Evolutionary conservation across 1,139 yeast genomes (phyloP), one percentile per base, ranked within the genome.

Genomic region (Taphrina confusa): DNA sequence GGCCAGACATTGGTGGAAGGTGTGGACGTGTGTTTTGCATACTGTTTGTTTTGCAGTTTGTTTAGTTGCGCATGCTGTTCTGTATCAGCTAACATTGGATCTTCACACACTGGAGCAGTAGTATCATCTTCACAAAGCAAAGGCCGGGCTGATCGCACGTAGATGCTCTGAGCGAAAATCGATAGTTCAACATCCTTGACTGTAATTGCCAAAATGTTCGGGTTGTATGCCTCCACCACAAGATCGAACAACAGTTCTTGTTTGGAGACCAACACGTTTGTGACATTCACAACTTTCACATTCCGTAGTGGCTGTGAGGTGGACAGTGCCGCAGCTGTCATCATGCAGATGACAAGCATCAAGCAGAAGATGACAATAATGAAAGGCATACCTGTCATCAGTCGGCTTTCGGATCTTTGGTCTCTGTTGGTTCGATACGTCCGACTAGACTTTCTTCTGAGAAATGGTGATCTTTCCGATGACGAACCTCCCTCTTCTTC

Each of bases 231-330:
- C 64, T 83, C 85, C 20, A 89, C 82, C 2, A 82, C 80, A 65
- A 91, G 75, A 70, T 86, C 89, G 73, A 91, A 89, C 1, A 90
- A 80, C 57, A 92, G 75, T 69, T 90, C 97, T 68, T 90, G 96
- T 66, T 85, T 84, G 63, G 95, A 84, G 2, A 89, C 88, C 28
- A 91, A 76, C 0, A 92, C 81, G 67, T 87, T 88, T 60, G 81
- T 82, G 56, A 91, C 77, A 12, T 82, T 75, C 1, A 76, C 72
- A 11, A 90, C 80, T 27, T 80, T 74, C 28, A 89, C 85, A 64
- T 81, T 78, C 60, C 85, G 82, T 64, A 92, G 76, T 61, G 92
- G 96, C 68, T 89, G 90, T 18, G 91, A 84, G 1, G 96, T 85
- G 0, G 97, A 97, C 85, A 75, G 69, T 89, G 90, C 1, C 96